Evolutionary conservation across 2,329 filamentous ascomycete species (phyloP), one percentile per base, ranked within the genome.

Genomic region (Talaromyces sp.): DNA sequence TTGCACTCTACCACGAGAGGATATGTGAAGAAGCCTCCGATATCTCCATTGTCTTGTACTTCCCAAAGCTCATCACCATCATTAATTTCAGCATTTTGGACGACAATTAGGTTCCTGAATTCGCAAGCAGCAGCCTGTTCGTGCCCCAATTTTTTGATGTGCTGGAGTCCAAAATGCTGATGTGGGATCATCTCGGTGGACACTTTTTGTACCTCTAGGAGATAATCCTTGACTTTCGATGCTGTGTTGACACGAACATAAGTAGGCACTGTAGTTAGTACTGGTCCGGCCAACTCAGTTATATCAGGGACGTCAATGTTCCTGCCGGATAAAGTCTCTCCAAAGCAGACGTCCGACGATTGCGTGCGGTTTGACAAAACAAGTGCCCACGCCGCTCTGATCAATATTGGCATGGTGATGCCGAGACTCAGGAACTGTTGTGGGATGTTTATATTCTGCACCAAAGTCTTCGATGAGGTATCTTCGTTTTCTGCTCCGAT

Each of bases 1-100:
- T 84, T 87, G 72, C 87, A 90, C 48, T 89, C 87, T 22, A 90
- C 76, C 79, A 90, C 89, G 37, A 90, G 82, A 1, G 86, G 83
- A 71, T 89, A 88, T 0, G 81, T 82, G 62, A 83, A 83, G 71
- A 83, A 83, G 65, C 82, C 81, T 68, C 88, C 86, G 54, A 84
- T 82, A 0, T 85, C 85, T 1, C 84, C 83, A 67, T 88, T 85
- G 27, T 72, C 69, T 66, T 75, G 70, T 16, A 71, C 65, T 19
- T 67, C 67, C 75, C 75, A 78, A 10, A 77, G 68, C 1, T 68
- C 65, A 16, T 68, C 68, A 58, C 72, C 63, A 11, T 74, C 62
- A 0, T 67, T 63, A 0, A 68, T 68, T 39, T 76, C 71, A 9
- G 67, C 70, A 2, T 72, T 69, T 61, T 79, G 77, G 14, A 83